Conservation (phyloP, 1,139 yeast genomes). For the Kodamaea suecica region DNA sequence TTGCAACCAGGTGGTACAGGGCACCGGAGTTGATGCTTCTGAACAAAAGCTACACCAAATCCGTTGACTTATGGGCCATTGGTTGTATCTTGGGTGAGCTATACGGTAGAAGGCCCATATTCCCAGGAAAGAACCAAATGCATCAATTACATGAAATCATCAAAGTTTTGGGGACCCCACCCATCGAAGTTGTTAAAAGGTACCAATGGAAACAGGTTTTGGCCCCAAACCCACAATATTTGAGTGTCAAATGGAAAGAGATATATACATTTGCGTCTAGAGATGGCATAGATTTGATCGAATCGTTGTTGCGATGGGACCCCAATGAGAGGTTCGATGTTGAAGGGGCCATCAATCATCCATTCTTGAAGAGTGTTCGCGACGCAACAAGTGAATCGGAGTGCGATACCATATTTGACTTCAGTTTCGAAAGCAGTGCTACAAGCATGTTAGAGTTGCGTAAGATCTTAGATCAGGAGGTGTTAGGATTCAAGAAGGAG, state of each 20-base stretch:
- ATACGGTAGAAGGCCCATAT: constrained; percentile 70
- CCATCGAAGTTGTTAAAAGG: constrained; percentile 32
- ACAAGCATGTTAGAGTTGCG: constrained; percentile 39
- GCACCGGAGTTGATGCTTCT: constrained; percentile 87
- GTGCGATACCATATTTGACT: constrained; percentile 51
- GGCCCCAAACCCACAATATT: constrained; percentile 38
- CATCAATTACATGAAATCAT: constrained; percentile 64
- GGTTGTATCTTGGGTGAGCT: constrained; percentile 79
- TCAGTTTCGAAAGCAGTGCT: constrained; percentile 52
- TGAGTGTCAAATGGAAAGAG: constrained; percentile 42
- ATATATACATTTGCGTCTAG: constrained; percentile 59
- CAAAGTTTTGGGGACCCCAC: constrained; percentile 62
- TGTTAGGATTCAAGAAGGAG: constrained; percentile 26
- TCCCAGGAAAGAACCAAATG: constrained; percentile 63
- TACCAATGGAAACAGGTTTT: constrained; percentile 33
- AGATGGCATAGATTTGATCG: constrained; percentile 47
- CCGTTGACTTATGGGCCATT: constrained; percentile 78
- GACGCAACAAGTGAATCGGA: constrained; percentile 48
- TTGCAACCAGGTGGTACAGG: constrained; percentile 93
- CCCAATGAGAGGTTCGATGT: constrained; percentile 45
- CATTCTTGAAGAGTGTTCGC: constrained; percentile 48
- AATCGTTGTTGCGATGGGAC: constrained; percentile 61
- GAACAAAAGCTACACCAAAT: constrained; percentile 48
- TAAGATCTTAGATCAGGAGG: constrained; percentile 45
- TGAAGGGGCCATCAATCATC: constrained; percentile 50